phyloP scores from a whole-genome alignment of 352 stramenopile species.

The Pythium sp. region DNA sequence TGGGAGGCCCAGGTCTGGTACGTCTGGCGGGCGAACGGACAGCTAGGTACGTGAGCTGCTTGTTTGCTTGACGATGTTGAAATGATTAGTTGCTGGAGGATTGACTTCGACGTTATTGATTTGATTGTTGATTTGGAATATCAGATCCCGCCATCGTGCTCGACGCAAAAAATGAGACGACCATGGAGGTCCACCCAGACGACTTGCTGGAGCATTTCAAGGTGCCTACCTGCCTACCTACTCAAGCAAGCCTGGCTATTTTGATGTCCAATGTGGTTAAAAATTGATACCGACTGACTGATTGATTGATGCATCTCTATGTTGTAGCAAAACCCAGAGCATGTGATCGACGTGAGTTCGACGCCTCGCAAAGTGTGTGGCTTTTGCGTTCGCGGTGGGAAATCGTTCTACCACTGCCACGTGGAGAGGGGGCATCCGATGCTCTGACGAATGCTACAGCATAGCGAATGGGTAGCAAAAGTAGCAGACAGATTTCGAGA shows the following conservation, averaged over 20 bases:
- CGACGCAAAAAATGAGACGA: slow-evolving; percentile 39
- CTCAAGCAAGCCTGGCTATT: not conserved
- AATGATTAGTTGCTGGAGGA: not conserved
- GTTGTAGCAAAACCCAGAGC: slow-evolving; percentile 52
- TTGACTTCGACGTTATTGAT: not conserved
- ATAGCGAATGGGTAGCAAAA: not conserved
- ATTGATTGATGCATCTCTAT: slow-evolving; percentile 7
- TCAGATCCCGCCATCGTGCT: slow-evolving; percentile 51
- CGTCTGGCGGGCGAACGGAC: slow-evolving; percentile 62
- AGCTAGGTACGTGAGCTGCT: slow-evolving; percentile 33
- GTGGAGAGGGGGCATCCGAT: slow-evolving; percentile 74
- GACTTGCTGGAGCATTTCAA: slow-evolving; percentile 56
- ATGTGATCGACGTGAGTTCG: slow-evolving; percentile 69
- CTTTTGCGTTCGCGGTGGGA: slow-evolving; percentile 30
- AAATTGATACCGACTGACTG: not conserved
- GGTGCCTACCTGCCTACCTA: slow-evolving; percentile 20
- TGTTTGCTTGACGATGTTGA: not conserved
- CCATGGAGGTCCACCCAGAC: slow-evolving; percentile 39
- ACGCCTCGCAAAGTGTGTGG: slow-evolving; percentile 42
- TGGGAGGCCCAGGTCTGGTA: slow-evolving; percentile 88
- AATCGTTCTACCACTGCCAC: slow-evolving; percentile 68
- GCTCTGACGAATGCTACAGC: slow-evolving; percentile 33
- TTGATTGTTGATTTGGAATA: not conserved
- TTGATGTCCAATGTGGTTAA: not conserved
- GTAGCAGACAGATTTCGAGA: not conserved